Conservation (phyloP, 768 basidiomycete species). For the Kwoniella botswanensis region DNA sequence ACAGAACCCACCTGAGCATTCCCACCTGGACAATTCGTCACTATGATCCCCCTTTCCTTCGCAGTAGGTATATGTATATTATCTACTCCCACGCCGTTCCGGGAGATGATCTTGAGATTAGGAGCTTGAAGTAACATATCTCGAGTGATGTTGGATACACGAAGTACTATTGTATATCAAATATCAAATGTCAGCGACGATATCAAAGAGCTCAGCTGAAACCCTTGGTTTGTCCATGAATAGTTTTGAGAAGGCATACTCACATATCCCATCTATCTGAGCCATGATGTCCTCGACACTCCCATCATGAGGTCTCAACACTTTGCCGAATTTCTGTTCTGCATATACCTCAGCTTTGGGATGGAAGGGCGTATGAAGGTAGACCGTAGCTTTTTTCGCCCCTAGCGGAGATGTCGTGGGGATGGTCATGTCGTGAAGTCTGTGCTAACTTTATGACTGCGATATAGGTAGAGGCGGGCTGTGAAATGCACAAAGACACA, state of each 20-base stretch:
- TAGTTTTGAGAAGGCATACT: slow-evolving; percentile 9
- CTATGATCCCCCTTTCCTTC: slow-evolving; percentile 36
- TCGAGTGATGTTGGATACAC: slow-evolving; percentile 31
- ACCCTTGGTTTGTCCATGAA: not conserved
- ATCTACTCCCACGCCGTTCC: slow-evolving; percentile 50
- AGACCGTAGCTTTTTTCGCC: slow-evolving; percentile 41
- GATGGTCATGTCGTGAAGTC: not conserved
- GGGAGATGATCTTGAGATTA: slow-evolving; percentile 34
- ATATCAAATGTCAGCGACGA: not conserved
- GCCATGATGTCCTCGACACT: slow-evolving; percentile 36
- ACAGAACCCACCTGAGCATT: slow-evolving; percentile 44
- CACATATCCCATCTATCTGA: slow-evolving; percentile 47
- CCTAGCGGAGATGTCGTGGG: not conserved
- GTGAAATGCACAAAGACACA: no score
- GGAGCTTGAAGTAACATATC: slow-evolving; percentile 30
- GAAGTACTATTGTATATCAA: slow-evolving; percentile 29
- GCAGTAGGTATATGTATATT: slow-evolving; percentile 44
- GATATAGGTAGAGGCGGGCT: no score
- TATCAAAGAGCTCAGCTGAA: no score
- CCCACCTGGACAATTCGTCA: slow-evolving; percentile 50
- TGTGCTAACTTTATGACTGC: no score
- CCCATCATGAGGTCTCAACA: slow-evolving; percentile 33
- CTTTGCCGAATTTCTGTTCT: slow-evolving; percentile 31
- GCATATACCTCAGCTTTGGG: slow-evolving; percentile 47
- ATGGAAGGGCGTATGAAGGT: slow-evolving; percentile 48